Evolutionary conservation across 2,329 filamentous ascomycete species (phyloP), one percentile per base, ranked within the genome.

Genomic region (Colletotrichum incanum): DNA sequence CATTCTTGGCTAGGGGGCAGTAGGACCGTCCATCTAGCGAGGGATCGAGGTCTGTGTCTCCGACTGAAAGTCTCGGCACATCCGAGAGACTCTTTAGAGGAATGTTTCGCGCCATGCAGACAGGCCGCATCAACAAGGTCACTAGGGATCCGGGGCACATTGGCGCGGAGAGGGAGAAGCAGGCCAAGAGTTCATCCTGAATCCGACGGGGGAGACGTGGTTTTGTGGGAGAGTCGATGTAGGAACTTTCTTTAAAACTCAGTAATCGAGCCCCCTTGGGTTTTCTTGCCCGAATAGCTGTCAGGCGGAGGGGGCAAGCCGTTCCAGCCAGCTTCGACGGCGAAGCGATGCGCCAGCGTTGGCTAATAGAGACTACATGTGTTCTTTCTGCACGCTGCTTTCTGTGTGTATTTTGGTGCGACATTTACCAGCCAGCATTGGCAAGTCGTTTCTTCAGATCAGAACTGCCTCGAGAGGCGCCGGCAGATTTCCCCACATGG

Each of bases 1-100:
- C 71, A 12, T 73, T 71, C 56, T 39, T 63, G n/a, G 41, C 71
- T 64, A 73, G 73, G 45, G 72, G 72, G 41, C 65, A 45, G 12
- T 74, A 74, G 72, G 39, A 50, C n/a, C 41, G 61, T 56, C 52
- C 55, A 39, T 54, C 65, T 52, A 61, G 60, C n/a, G 66, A 28
- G 47, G 55, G 37, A 8, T 41, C 56, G 23, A 52, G 26, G 37
- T 50, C 66, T 8, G 37, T 23, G 31, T 60, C 54, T 18, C 39
- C 43, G 7, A n/a, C 50, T 23, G 62, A 49, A 6, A 7, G 62
- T 16, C 23, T 34, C 20, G 37, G 34, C 26, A 18, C 39, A 34
- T 28, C 45, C 3, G 52, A 28, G 12, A 37, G 45, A 34, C 47
- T 23, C 28, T 71, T 50, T 50, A 31, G 59, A 9, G 43, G 43